Evolutionary conservation across 1,284 basidiomycete genomes (phyloP), one percentile per base, ranked within the genome.

Genomic region (Leccinum subfulvum): DNA sequence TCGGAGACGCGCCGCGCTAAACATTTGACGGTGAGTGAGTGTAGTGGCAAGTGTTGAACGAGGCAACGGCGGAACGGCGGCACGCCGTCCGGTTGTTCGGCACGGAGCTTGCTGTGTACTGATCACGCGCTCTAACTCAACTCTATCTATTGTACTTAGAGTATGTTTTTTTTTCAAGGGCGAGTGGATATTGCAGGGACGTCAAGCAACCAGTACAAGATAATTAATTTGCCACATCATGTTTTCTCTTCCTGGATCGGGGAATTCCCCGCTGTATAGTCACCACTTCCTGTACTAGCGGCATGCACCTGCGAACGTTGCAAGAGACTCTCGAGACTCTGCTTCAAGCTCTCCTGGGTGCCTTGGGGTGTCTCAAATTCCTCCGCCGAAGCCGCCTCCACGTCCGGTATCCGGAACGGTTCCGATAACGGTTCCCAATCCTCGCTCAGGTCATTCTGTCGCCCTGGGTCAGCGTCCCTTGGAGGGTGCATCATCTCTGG

Each of bases 401-500:
- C 14, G 13, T 41, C 37, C n/a, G 49, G 51, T 51, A 41, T 65
- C 47, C 57, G 39, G 35, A 55, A 35, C 11, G 64, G 62, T 7
- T 65, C 63, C 13, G 71, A 64, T 62, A 73, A 63, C 2, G 71
- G 72, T 13, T 74, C 71, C 71, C 71, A 73, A 1, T 61, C 73
- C 35, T 23, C 11, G 9, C 26, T 28, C 13, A n/a, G 26, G 52
- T 59, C 59, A 11, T 28, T 57, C 47, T 33, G 49, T 41, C 10
- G 61, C 13, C n/a, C 59, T 13, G 59, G 58, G 60, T 71, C 62
- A 47, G 53, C 5, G 6, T 61, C 60, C 3, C 5, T 35, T 9
- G 5, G 16, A 37, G 21, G 51, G 18, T 58, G 58, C 33, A 33
- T 60, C 61, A 72, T 76, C 41, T 74, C 71, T 57, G 74, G 70